Conservation (phyloP, 1,139 yeast species). For the Candida tropicalis region DNA sequence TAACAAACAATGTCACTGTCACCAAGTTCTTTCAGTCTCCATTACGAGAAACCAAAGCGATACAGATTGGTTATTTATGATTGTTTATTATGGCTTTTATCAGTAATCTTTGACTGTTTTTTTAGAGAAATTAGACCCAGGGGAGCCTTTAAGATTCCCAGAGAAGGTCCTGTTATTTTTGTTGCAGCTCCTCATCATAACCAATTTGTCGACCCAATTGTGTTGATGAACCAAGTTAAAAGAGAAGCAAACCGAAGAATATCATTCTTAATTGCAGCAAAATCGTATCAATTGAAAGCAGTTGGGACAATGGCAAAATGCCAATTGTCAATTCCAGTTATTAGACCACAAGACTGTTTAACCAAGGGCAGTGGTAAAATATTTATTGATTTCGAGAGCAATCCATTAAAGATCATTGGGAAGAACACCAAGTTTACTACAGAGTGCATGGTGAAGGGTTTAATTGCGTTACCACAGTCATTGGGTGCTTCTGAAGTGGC, state of each 20-base stretch:
- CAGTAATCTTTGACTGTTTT: slow-evolving; percentile 56
- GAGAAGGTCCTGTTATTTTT: slow-evolving; percentile 82
- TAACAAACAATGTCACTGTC: background rate
- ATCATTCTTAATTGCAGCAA: slow-evolving; percentile 81
- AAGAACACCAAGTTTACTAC: slow-evolving; percentile 65
- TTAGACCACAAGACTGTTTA: slow-evolving; percentile 86
- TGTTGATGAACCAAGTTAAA: slow-evolving; percentile 80
- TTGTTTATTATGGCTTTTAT: slow-evolving; percentile 49
- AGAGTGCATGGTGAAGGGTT: slow-evolving; percentile 68
- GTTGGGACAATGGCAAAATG: slow-evolving; percentile 78
- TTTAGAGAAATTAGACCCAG: slow-evolving; percentile 89
- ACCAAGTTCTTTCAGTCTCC: background rate
- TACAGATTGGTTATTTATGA: slow-evolving; percentile 48
- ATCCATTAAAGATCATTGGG: slow-evolving; percentile 59
- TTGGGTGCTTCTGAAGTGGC: slow-evolving; percentile 77
- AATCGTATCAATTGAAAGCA: slow-evolving; percentile 65
- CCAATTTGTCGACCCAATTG: slow-evolving; percentile 91
- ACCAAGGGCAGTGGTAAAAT: slow-evolving; percentile 63
- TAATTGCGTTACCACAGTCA: slow-evolving; percentile 77
- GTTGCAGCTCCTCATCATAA: slow-evolving; percentile 99
- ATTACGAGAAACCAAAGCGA: slow-evolving; percentile 24
- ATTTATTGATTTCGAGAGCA: slow-evolving; percentile 46
- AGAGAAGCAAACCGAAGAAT: slow-evolving; percentile 72
- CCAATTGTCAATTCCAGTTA: slow-evolving; percentile 86
- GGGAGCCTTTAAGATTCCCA: slow-evolving; percentile 88